phyloP scores from a whole-genome alignment of 306 rosid genomes.

The Lathyrus oleraceus region DNA sequence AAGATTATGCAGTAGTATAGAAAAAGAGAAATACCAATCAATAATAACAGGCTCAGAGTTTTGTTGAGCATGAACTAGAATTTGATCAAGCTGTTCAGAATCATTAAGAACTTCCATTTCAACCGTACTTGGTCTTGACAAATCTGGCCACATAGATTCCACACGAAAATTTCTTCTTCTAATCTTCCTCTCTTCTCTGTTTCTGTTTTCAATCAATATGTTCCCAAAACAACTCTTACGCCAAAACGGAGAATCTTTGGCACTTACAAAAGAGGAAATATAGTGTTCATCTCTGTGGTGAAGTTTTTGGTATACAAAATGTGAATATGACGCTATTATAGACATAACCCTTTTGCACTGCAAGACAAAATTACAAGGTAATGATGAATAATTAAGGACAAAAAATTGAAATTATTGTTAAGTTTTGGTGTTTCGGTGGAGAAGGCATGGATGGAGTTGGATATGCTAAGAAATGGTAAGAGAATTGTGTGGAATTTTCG shows the following conservation, averaged over 20 bases:
- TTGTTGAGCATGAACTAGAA: conserved; percentile 55
- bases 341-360: conserved; percentile 54
- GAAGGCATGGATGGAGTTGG: conserved; percentile 2
- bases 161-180: conserved; percentile 45
- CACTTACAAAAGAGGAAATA: background rate
- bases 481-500: background rate
- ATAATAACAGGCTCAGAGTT: conserved; percentile 67
- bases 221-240: conserved; percentile 40
- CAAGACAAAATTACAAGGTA: background rate
- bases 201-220: conserved; percentile 41
- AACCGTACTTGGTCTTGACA: conserved; percentile 49
- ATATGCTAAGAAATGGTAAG: background rate
- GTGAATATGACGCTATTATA: conserved; percentile 55
- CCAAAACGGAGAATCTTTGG: conserved; percentile 30
- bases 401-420: conserved; percentile 12
- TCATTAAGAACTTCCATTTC: conserved; percentile 70
- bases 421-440: background rate
- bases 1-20: background rate
- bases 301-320: conserved; percentile 48
- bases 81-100: conserved; percentile 69
- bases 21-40: conserved; percentile 57
- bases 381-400: conserved; percentile 1
- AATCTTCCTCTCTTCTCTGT: conserved; percentile 41
- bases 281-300: conserved; percentile 51
- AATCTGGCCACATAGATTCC: conserved; percentile 66